Percentiles rank a stretch among this genome's conserved stretches.
Evolutionary conservation across 1,284 basidiomycete genomes (phyloP).

Genomic region (Gymnopus androsaceus): DNA sequence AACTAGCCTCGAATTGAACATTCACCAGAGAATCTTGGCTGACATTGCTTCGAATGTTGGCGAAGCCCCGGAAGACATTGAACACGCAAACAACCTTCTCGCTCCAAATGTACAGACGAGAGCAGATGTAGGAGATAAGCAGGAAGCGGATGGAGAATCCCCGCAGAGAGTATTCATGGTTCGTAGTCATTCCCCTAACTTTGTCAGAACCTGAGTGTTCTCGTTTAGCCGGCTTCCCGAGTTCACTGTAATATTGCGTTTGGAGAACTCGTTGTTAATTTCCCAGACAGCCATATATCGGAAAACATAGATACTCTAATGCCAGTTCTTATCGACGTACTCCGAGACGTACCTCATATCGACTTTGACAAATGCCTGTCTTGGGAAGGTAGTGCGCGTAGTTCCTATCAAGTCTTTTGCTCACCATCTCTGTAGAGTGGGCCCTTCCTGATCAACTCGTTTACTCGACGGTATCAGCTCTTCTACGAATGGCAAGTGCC

Average conservation of each 20-base stretch:
- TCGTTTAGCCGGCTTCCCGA: slow-evolving; percentile 53
- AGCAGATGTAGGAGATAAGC: slow-evolving; percentile 22
- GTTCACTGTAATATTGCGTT: slow-evolving; percentile 79
- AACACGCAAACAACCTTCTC: slow-evolving; percentile 57
- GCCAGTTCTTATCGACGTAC: slow-evolving; percentile 61
- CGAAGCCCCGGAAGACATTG: slow-evolving; percentile 46
- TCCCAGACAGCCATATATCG: slow-evolving; percentile 55
- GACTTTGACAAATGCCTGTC: slow-evolving; percentile 77
- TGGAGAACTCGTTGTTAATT: slow-evolving; percentile 68
- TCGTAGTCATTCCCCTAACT: slow-evolving; percentile 21
- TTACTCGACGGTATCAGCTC: slow-evolving; percentile 72
- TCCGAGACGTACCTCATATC: slow-evolving; percentile 69
- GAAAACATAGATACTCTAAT: slow-evolving; percentile 51
- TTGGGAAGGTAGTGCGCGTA: slow-evolving; percentile 63
- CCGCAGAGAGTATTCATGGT: slow-evolving; percentile 60
- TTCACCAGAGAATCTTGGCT: slow-evolving; percentile 79
- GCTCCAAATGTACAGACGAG: slow-evolving; percentile 58
- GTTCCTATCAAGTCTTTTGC: neutral
- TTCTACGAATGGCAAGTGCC: slow-evolving; percentile 64
- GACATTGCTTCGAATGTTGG: slow-evolving; percentile 75
- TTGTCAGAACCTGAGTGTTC: slow-evolving; percentile 9
- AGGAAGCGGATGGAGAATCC: slow-evolving; percentile 24
- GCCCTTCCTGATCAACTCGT: slow-evolving; percentile 81
- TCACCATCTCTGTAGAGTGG: slow-evolving; percentile 57
- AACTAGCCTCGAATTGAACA: slow-evolving; percentile 71